Evolutionary conservation across 129 eudicot species (phyloP), one percentile per base, ranked within the genome.

Genomic region (Flaveria brownii): DNA sequence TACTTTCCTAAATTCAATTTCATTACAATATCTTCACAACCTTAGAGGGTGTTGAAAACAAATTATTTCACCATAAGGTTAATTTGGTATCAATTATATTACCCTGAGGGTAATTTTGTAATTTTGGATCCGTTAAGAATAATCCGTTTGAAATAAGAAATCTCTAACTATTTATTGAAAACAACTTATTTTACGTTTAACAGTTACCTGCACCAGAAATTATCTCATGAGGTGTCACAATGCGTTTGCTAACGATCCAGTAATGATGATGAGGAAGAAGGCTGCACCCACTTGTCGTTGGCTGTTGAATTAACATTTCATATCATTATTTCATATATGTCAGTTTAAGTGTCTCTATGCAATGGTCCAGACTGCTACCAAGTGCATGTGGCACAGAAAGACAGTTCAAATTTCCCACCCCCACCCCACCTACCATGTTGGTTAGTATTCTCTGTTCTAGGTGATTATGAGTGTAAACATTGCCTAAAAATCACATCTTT

Each of bases 161-260:
- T 13, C 68, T 6, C 43, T 3, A 28, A 28, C 68, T 2, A 9
- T 23, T 5, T 62, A 16, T 12, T 14, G 30, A 1, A 22, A 28
- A 15, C 28, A 14, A 6, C 4, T 10, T 8, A 28, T 60, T 57
- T 14, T 60, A 25, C 0, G 3, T 60, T 18, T 55, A 55, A 56
- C 6, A 20, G 2, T 56, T 56, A 93, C 98, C 98, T 88, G 96
- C 96, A 45, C 98, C 98, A 47, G 96, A 87, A 61, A 93, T 87
- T 46, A 91, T 76, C 41, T 86, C 86, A 54, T 77, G 75, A 11
- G 91, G 91, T 50, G 96, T 93, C 70, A 93, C 98, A 70, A 93
- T 91, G 42, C 91, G 96, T 79, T 84, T 88, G 96, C 98, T 93
- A 68, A 87, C 80, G 74, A 93, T 88, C 98, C 96, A 93, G 54